phyloP scores from a whole-genome alignment of 1,284 basidiomycete genomes.

The Lignosus rhinocerotis region DNA sequence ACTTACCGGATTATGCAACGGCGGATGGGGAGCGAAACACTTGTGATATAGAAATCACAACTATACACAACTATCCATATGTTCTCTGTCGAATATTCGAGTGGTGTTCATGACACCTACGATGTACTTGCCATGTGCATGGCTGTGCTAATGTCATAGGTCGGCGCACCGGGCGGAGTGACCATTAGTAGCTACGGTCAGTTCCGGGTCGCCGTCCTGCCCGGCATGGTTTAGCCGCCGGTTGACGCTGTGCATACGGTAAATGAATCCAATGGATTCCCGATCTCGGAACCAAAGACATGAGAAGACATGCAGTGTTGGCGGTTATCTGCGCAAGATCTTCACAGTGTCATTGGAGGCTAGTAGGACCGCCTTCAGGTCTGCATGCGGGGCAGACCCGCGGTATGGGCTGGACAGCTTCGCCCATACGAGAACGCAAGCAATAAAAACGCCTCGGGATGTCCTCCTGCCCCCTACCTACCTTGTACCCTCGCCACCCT shows the following conservation, averaged over 20 bases:
- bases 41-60: neutral
- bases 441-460: conserved; percentile 2
- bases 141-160: conserved; percentile 5
- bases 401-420: conserved; percentile 10
- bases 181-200: neutral
- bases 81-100: neutral
- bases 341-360: neutral
- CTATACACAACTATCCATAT: neutral
- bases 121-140: neutral
- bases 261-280: neutral
- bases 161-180: neutral
- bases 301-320: conserved; percentile 5
- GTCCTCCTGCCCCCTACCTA: conserved; percentile 8
- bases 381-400: conserved; percentile 7
- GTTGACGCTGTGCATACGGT: conserved; percentile 2
- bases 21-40: neutral
- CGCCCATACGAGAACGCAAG: conserved; percentile 3
- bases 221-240: neutral
- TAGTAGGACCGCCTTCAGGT: conserved; percentile 1
- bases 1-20: neutral
- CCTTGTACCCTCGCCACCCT: neutral
- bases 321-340: conserved; percentile 15
- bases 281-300: neutral
- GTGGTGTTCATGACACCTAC: neutral
- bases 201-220: neutral